These are phyloP conservation scores for Geosmithia putterillii DNA, from an alignment of 2,329 filamentous ascomycete species.

Conservation along the genomic window DNA sequence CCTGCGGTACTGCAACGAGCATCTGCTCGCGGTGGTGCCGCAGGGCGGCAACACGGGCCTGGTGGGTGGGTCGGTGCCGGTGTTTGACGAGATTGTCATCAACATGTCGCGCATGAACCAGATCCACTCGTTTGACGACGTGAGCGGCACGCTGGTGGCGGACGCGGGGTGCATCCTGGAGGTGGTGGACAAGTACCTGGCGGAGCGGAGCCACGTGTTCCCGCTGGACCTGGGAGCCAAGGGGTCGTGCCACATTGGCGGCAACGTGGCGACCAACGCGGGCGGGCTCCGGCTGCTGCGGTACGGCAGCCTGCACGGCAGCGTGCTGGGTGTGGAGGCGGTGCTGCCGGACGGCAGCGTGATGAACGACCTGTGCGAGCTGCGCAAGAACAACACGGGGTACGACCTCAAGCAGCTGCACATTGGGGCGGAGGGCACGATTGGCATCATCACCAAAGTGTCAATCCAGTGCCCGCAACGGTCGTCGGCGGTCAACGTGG, in stretches of 20 bases:
- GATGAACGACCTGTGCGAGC: slow-evolving; percentile 72
- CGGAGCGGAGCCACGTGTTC: slow-evolving; percentile 77
- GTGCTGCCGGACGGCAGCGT: slow-evolving; percentile 90
- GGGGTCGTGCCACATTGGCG: slow-evolving; percentile 91
- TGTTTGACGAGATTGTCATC: slow-evolving; percentile 97
- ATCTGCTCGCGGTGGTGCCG: slow-evolving; percentile 83
- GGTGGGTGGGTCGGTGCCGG: slow-evolving; percentile 88
- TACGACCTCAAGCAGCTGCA: slow-evolving; percentile 97
- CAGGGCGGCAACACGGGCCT: slow-evolving; percentile 96
- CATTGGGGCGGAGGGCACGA: slow-evolving; percentile 88
- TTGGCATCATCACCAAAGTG: slow-evolving; percentile 85
- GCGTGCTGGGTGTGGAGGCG: slow-evolving; percentile 80
- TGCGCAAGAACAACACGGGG: slow-evolving; percentile 97
- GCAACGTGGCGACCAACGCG: slow-evolving; percentile 92
- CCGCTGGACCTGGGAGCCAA: slow-evolving; percentile 96
- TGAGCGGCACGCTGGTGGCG: slow-evolving; percentile 78
- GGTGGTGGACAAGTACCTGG: slow-evolving; percentile 73
- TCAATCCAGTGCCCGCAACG: slow-evolving; percentile 83
- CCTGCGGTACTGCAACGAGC: slow-evolving; percentile 88
- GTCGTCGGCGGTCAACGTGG: slow-evolving; percentile 82
- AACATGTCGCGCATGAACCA: slow-evolving; percentile 83
- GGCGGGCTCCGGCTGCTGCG: slow-evolving; percentile 80
- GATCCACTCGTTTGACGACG: slow-evolving; percentile 84
- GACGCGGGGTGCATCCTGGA: slow-evolving; percentile 91
- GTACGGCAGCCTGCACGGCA: slow-evolving; percentile 92